A percentile compares a stretch with the other conserved stretches of the same genome.
Conservation (phyloP, 495 filamentous ascomycete genomes). For the Xylaria scruposa region DNA sequence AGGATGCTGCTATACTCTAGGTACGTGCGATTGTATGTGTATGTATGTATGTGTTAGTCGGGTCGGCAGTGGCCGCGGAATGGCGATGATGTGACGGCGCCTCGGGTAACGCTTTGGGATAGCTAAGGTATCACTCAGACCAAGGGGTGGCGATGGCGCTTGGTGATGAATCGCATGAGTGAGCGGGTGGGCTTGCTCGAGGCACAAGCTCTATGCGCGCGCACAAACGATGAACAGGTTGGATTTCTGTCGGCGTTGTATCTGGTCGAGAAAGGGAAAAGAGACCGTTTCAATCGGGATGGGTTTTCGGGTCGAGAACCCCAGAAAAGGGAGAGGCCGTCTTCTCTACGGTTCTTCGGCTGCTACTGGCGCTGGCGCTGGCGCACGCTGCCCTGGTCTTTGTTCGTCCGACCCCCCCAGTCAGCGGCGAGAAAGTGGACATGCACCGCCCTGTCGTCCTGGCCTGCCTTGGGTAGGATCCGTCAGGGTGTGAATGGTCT, state of each 20-base stretch:
- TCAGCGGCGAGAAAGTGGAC: slow-evolving; percentile 22
- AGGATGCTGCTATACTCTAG: not conserved
- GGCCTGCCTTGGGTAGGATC: slow-evolving; percentile 21
- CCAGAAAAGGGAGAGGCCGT: slow-evolving; percentile 27
- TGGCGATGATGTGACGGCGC: slow-evolving; percentile 4
- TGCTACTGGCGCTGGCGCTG: not conserved
- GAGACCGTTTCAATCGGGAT: slow-evolving; percentile 18
- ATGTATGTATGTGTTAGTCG: not conserved
- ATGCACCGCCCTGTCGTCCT: slow-evolving; percentile 19
- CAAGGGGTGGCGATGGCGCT: not conserved
- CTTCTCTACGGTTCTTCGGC: slow-evolving; percentile 21
- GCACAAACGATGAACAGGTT: not conserved
- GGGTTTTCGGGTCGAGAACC: slow-evolving; percentile 1
- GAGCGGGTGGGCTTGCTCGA: slow-evolving; percentile 12
- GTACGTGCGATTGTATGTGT: not conserved
- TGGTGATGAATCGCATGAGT: slow-evolving; percentile 24
- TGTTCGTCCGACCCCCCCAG: slow-evolving; percentile 21
- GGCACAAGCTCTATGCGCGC: slow-evolving; percentile 4
- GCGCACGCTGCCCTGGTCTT: slow-evolving; percentile 25
- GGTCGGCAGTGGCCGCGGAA: not conserved
- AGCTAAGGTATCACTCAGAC: not conserved
- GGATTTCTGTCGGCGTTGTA: slow-evolving; percentile 6
- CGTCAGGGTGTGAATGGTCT: slow-evolving; percentile 16
- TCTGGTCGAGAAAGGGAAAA: slow-evolving; percentile 21
- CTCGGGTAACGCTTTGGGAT: slow-evolving; percentile 3